These are phyloP conservation scores for Alternaria arborescens DNA, from an alignment of 2,329 filamentous ascomycete genomes.

Conservation along the genomic window DNA sequence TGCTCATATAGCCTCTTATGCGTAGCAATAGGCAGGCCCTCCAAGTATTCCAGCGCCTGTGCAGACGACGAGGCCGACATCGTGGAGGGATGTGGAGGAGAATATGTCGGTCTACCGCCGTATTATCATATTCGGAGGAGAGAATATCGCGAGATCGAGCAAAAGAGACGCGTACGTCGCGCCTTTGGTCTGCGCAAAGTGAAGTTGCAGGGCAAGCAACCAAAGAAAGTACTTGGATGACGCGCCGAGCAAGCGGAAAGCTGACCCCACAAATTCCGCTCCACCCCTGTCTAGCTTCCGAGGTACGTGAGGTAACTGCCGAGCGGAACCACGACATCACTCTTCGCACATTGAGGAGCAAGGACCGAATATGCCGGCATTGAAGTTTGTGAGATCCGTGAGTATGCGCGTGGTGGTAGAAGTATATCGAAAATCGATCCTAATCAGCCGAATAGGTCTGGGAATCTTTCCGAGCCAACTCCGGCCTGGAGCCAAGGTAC, in stretches of 20 bases:
- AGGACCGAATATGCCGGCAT: slow-evolving; percentile 50
- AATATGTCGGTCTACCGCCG: slow-evolving; percentile 29
- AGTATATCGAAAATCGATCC: background rate
- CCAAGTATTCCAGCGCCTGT: slow-evolving; percentile 85
- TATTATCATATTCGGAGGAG: slow-evolving; percentile 42
- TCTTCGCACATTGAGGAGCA: slow-evolving; percentile 18
- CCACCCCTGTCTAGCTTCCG: slow-evolving; percentile 32
- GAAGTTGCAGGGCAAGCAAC: slow-evolving; percentile 5
- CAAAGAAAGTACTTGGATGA: slow-evolving; percentile 28
- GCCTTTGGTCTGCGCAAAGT: slow-evolving; percentile 10
- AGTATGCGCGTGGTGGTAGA: slow-evolving; percentile 28
- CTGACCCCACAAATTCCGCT: slow-evolving; percentile 25
- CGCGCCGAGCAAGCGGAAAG: slow-evolving; percentile 35
- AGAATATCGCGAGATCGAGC: background rate
- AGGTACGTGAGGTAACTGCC: slow-evolving; percentile 24
- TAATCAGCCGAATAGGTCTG: slow-evolving; percentile 68
- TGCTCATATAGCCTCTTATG: slow-evolving; percentile 94
- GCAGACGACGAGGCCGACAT: slow-evolving; percentile 65
- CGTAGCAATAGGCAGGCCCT: slow-evolving; percentile 86
- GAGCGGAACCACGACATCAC: slow-evolving; percentile 35
- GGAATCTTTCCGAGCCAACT: slow-evolving; percentile 84
- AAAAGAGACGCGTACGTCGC: slow-evolving; percentile 25
- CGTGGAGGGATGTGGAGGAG: slow-evolving; percentile 48
- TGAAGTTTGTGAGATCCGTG: slow-evolving; percentile 72
- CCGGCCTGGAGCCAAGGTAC: slow-evolving; percentile 88